Conservation (phyloP, 805 yeast species). For the Candida pseudofarinosa region DNA sequence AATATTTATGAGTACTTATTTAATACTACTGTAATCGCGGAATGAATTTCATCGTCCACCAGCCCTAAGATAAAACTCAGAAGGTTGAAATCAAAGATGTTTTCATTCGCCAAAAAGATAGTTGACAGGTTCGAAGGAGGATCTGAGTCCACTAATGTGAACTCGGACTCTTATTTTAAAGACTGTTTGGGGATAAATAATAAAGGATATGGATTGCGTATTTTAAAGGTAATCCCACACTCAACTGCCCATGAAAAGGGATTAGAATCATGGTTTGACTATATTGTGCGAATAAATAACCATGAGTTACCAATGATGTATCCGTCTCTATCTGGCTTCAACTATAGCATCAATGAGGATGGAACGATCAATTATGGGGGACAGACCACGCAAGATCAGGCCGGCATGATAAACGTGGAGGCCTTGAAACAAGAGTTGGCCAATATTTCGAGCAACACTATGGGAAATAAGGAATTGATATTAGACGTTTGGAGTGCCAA, state of each 20-base stretch:
- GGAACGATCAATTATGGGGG: slow-evolving; percentile 38
- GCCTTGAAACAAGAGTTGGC: slow-evolving; percentile 40
- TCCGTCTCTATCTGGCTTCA: slow-evolving; percentile 23
- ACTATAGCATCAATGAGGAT: slow-evolving; percentile 36
- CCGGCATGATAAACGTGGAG: slow-evolving; percentile 38
- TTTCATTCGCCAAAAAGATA: slow-evolving; percentile 41
- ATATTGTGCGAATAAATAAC: slow-evolving; percentile 74
- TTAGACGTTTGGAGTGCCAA: slow-evolving; percentile 83
- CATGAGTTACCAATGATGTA: slow-evolving; percentile 48
- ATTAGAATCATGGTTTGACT: slow-evolving; percentile 85
- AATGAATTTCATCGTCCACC: not conserved
- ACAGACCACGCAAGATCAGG: slow-evolving; percentile 27
- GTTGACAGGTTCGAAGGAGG: slow-evolving; percentile 37
- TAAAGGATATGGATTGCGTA: slow-evolving; percentile 39
- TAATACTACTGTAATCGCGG: slow-evolving; percentile 1
- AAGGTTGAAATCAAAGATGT: slow-evolving; percentile 23
- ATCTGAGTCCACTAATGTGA: slow-evolving; percentile 7
- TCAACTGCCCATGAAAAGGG: slow-evolving; percentile 31
- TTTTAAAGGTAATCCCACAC: slow-evolving; percentile 34
- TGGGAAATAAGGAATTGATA: slow-evolving; percentile 30
- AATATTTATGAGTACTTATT: slow-evolving; percentile 1
- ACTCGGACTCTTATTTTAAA: slow-evolving; percentile 34
- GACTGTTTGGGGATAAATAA: slow-evolving; percentile 28
- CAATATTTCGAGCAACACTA: slow-evolving; percentile 24
- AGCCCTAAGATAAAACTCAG: not conserved